Base-by-base conservation (phyloP, 2,329 filamentous ascomycete species). In the Thelonectria rubi region DNA sequence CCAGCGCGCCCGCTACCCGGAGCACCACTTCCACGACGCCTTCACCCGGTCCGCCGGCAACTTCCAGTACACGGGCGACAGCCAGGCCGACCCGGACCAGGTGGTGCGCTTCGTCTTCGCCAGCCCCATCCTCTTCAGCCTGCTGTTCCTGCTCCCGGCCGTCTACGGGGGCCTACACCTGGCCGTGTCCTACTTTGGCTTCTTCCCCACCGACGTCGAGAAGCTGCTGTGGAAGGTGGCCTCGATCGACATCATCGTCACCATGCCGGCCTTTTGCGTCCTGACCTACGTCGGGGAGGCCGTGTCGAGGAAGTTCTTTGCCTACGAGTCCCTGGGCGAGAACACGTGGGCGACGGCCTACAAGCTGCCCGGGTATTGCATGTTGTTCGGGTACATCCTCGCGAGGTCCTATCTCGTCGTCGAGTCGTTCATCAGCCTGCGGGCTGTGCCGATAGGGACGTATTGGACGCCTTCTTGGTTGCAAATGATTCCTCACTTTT, bases 1-100 rank as follows among this genome's bases (percentile, higher is more conserved):
- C 24, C 53, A 43, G 24, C 42, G 51, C 15, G 18, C 54, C 11
- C 53, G 58, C 15, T 55, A 62, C 37, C 55, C 40, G 10, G 54
- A 54, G 9, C 55, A 47, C 39, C 50, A 62, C 46, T 62, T 62
- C 11, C 60, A 62, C 32, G 46, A 62, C 21, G 60, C 60, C 10
- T 62, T 58, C 32, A 62, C 50, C 12, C 49, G 58, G 14, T 60
- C 58, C 17, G 52, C 58, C 1, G 58, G 58, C 6, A 60, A 60
- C 30, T 60, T 60, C 18, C 52, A 60, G 40, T 60, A 60, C 21
- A 60, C 58, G 1, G 58, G 48, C 24, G 58, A 60, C 20, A 60
- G 58, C 34, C 47, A 42, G 11, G 47, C 48, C 15, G 52, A 60
- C 20, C 58, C 58, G n/a, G 58, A 60, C 12, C 58, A 60, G 42